A percentile compares a stretch with the other conserved stretches of the same genome.
These are phyloP conservation scores for Aphanomyces euteiches DNA, from an alignment of 352 stramenopile species.

Conservation along the genomic window DNA sequence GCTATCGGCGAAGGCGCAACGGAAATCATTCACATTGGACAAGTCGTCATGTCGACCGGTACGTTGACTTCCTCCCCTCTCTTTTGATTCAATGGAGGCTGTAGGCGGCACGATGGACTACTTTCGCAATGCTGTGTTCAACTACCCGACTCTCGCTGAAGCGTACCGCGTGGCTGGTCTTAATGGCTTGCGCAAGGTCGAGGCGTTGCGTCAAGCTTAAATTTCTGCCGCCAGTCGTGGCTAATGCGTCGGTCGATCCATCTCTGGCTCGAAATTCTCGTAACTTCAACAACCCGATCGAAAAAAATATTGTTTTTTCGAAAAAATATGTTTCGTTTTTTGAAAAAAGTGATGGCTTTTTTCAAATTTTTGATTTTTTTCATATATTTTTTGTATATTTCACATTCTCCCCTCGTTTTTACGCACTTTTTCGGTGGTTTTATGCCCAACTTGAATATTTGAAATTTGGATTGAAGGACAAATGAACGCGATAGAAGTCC, in stretches of 20 bases:
- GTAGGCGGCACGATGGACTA: conserved; percentile 63
- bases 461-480: neutral
- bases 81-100: conserved; percentile 47
- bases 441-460: conserved; percentile 2
- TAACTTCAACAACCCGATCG: conserved; percentile 3
- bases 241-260: too few relatives aligned
- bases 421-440: neutral
- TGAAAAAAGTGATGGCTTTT: too few relatives aligned
- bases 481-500: too few relatives aligned
- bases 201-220: neutral
- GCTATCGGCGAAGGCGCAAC: conserved; percentile 86
- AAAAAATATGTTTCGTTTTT: too few relatives aligned
- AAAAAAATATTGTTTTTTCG: too few relatives aligned
- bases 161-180: conserved; percentile 85
- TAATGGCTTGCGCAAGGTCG: conserved; percentile 63
- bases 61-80: neutral
- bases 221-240: too few relatives aligned
- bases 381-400: too few relatives aligned
- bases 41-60: conserved; percentile 63
- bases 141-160: conserved; percentile 90
- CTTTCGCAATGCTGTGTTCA: conserved; percentile 89
- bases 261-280: neutral
- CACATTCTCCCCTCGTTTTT: too few relatives aligned
- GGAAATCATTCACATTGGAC: conserved; percentile 91
- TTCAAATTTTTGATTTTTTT: too few relatives aligned